Evolutionary conservation across 1,284 basidiomycete species (phyloP), one percentile per base, ranked within the genome.

Genomic region (Cryptococcus maquisensis): DNA sequence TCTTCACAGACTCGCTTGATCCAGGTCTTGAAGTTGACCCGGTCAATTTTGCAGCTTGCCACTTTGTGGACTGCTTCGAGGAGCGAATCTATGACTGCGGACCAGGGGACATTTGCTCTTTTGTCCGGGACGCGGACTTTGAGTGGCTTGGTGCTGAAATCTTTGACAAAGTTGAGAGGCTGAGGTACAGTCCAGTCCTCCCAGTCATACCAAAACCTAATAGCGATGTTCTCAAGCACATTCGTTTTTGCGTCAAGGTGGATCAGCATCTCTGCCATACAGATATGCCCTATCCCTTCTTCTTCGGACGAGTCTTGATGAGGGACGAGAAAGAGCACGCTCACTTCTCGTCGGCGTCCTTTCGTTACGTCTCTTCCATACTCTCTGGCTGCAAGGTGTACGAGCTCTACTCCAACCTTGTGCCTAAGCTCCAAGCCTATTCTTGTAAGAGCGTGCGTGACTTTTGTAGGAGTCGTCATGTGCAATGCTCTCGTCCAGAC

Each of bases 181-280:
- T 54, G 44, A 21, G 40, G 40, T 12, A 58, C 39, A 3, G 54
- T 59, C 65, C 65, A 65, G 39, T 67, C 65, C 42, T 62, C 42
- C 56, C 56, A 61, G 41, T 67, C 65, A 32, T 51, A 41, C 4
- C 37, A 36, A 24, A 43, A 62, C 13, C 64, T 44, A 44, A 39
- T 54, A 10, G 60, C 55, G 4, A 64, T 46, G 40, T 52, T 61
- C 15, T 45, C 42, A 16, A 32, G 24, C 21, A 15, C 37, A 42
- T 38, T 44, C 12, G 15, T 13, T 3, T 32, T 16, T 23, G 21
- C 18, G 21, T n/a, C 36, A 12, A 51, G 20, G 15, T 59, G 57
- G 8, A 63, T 45, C 13, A 63, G 24, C 4, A 67, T 45, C 37
- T 67, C 61, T 15, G 63, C 63, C 2, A 63, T 32, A 18, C 46